A percentile compares a stretch with the other conserved stretches of the same genome.
These are phyloP conservation scores for Grosmannia huntii DNA, from an alignment of 2,329 filamentous ascomycete species.

Conservation along the genomic window DNA sequence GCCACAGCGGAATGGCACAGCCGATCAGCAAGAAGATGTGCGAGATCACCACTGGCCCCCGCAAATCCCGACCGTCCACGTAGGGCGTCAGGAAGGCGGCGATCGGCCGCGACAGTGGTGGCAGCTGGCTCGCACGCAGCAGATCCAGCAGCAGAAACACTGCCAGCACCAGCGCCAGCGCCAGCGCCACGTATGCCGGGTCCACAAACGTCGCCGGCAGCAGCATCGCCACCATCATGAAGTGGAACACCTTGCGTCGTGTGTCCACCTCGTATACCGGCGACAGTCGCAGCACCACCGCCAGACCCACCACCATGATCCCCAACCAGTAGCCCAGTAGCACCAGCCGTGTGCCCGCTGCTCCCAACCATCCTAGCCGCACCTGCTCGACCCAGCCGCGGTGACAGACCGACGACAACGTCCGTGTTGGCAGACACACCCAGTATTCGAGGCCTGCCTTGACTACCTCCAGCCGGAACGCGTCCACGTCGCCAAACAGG, in stretches of 20 bases:
- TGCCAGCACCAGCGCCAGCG: constrained; percentile 65
- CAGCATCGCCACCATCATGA: constrained; percentile 96
- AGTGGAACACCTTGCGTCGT: constrained; percentile 91
- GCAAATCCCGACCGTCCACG: constrained; percentile 83
- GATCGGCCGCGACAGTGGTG: constrained; percentile 75
- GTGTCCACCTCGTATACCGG: constrained; percentile 84
- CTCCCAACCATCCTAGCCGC: constrained; percentile 53
- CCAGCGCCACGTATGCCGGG: constrained; percentile 68
- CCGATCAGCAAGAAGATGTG: constrained; percentile 94
- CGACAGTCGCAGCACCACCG: constrained; percentile 62
- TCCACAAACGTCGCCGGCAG: constrained; percentile 79
- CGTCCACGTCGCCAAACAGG: constrained; percentile 64
- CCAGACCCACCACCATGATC: constrained; percentile 58
- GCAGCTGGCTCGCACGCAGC: constrained; percentile 79
- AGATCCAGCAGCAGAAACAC: constrained; percentile 83
- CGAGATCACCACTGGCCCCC: constrained; percentile 86
- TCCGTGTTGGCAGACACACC: constrained; percentile 52
- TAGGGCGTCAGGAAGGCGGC: constrained; percentile 84
- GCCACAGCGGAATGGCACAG: constrained; percentile 89
- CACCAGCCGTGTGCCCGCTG: constrained; percentile 69
- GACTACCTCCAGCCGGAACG: constrained; percentile 59
- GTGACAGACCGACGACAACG: constrained; percentile 21
- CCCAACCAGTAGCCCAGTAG: constrained; percentile 60
- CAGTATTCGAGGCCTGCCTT: constrained; percentile 57
- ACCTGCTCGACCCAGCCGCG: constrained; percentile 52